Conservation (phyloP, 768 basidiomycete genomes). For the Cystobasidium ongulense region DNA sequence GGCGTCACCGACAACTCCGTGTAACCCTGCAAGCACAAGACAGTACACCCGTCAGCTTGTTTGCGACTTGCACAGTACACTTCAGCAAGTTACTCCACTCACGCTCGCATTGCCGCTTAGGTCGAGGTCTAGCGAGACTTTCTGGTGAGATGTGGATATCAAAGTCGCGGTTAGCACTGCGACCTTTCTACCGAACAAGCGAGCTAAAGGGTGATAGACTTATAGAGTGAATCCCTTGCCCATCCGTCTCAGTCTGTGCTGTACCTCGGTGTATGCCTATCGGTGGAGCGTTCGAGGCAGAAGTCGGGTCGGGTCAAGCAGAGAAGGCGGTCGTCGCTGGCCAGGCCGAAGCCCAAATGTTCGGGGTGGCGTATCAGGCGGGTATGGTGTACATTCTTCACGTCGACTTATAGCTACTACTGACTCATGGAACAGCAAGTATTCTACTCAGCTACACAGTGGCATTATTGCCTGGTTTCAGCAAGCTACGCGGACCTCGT, state of each 20-base stretch:
- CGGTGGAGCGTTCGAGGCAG: neutral
- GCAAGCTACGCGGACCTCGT: no score
- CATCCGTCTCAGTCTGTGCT: constrained; percentile 28
- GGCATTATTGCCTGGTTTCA: no score
- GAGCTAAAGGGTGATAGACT: neutral
- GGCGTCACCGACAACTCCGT: constrained; percentile 87
- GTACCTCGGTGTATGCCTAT: neutral
- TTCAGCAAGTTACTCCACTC: constrained; percentile 41
- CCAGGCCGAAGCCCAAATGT: no score
- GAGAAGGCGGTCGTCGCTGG: neutral
- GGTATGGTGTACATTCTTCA: no score
- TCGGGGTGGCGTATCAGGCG: no score
- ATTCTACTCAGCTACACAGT: no score
- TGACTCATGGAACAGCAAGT: no score
- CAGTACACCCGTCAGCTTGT: constrained; percentile 12
- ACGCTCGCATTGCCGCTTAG: constrained; percentile 81
- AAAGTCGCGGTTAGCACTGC: neutral
- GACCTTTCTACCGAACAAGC: neutral
- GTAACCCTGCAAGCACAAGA: constrained; percentile 58
- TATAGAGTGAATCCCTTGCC: constrained; percentile 38
- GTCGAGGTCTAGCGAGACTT: constrained; percentile 87
- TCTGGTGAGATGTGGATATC: constrained; percentile 55
- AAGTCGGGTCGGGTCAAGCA: neutral
- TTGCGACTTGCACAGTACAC: neutral
- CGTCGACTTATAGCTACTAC: no score